Evolutionary conservation across 2,329 filamentous ascomycete species (phyloP), one percentile per base, ranked within the genome.

Genomic region (Alternaria sp.): DNA sequence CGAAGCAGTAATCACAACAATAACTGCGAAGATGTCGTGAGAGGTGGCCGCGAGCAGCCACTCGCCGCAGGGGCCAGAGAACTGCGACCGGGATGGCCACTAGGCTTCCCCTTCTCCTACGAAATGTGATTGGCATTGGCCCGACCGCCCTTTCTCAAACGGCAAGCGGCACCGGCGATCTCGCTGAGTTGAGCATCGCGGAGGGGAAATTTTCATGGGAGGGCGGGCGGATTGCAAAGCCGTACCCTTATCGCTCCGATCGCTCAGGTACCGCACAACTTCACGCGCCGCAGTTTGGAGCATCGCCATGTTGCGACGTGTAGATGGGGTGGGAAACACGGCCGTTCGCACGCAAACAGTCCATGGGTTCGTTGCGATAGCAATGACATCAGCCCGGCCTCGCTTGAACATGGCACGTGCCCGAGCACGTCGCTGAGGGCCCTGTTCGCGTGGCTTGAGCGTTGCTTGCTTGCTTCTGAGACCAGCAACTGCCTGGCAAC

Each of bases 101-200:
- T 55, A 60, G 67, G 55, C 60, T 60, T 67, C 20, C 11, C 15
- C n/a, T 46, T 26, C 11, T 44, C 33, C 49, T 49, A 18, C 33
- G 26, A 51, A 5, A 2, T 58, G 26, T 66, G 60, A 75, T 75
- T 76, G 72, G 74, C 25, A 28, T 21, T 26, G 45, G 60, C 26
- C 41, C 68, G 67, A 74, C 71, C 64, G 75, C 69, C 66, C 67
- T 74, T 74, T 70, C 25, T 37, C 58, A 63, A 67, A 60, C 64
- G 71, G 67, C 63, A 73, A 64, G 58, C 67, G 63, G 68, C 61
- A 63, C 61, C 61, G 66, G 56, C 65, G 70, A 74, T 75, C 66
- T 54, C 60, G 43, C 61, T 64, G 58, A 46, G 66, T 66, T 69
- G 68, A 72, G 60, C 64, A 60, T 60, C 50, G 60, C 64, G 56